These are phyloP conservation scores for Triticum dicoccoides DNA, from an alignment of 176 grass and related monocot species.

Conservation along the genomic window DNA sequence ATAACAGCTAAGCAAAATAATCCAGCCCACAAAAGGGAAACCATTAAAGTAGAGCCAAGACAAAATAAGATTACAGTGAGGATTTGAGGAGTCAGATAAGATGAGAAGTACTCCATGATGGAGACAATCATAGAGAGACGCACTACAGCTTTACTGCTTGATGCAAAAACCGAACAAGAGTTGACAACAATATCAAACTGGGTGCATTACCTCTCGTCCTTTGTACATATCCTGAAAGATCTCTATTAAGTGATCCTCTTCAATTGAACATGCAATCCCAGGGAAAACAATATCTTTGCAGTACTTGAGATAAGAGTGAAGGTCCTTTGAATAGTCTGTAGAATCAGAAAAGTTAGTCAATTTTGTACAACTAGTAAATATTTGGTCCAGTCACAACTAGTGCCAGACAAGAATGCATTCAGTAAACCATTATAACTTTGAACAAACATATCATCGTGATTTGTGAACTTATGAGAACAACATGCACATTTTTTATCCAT, in stretches of 20 bases:
- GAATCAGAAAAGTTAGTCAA: conserved; percentile 18
- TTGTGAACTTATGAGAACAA: not conserved
- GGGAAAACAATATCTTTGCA: conserved; percentile 72
- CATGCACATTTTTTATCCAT: not conserved
- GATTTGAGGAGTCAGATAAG: not conserved
- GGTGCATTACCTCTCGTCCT: conserved; percentile 55
- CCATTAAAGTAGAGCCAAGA: not conserved
- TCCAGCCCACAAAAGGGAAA: not conserved
- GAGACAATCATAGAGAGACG: not conserved
- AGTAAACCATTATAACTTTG: not conserved
- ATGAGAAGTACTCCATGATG: conserved; percentile 7
- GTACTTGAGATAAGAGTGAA: conserved; percentile 77
- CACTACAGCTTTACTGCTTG: not conserved
- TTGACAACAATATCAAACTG: not conserved
- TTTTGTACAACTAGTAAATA: not conserved
- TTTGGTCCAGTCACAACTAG: not conserved
- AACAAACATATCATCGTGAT: not conserved
- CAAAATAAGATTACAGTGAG: not conserved
- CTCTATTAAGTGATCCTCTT: conserved; percentile 56
- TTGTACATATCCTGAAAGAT: conserved; percentile 63
- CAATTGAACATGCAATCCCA: conserved; percentile 52
- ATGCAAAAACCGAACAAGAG: not conserved
- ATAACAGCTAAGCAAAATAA: not conserved
- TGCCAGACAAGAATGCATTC: conserved; percentile 1
- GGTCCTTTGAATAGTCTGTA: conserved; percentile 72